Evolutionary conservation across 2,329 filamentous ascomycete species (phyloP).

Genomic region (Neodidymelliopsis sp.): DNA sequence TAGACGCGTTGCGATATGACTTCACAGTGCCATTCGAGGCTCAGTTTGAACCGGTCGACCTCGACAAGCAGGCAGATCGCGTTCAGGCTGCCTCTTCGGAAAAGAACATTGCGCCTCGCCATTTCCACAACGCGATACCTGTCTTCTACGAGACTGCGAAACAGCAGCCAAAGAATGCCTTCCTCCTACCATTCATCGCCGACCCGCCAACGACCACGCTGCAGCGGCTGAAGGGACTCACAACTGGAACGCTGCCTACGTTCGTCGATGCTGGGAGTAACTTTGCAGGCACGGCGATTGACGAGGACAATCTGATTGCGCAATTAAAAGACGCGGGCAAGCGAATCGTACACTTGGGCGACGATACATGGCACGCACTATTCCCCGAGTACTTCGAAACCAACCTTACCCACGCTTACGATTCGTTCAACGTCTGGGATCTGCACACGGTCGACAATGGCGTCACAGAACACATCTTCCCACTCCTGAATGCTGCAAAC

Average conservation of each 20-base stretch:
- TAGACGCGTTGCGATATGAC: slow-evolving; percentile 95
- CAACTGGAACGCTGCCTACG: slow-evolving; percentile 91
- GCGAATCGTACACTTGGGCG: slow-evolving; percentile 90
- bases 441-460: slow-evolving; percentile 96
- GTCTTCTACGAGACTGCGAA: slow-evolving; percentile 84
- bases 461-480: slow-evolving; percentile 88
- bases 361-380: slow-evolving; percentile 94
- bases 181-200: slow-evolving; percentile 93
- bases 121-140: slow-evolving; percentile 88
- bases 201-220: slow-evolving; percentile 94
- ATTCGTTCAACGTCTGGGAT: slow-evolving; percentile 99
- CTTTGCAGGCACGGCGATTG: slow-evolving; percentile 93
- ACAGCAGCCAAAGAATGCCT: slow-evolving; percentile 78
- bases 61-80: slow-evolving; percentile 15
- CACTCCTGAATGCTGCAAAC: slow-evolving; percentile 73
- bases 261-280: slow-evolving; percentile 95
- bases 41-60: slow-evolving; percentile 54
- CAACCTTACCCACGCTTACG: slow-evolving; percentile 86
- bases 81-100: slow-evolving; percentile 18
- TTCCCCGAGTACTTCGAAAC: slow-evolving; percentile 94
- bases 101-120: slow-evolving; percentile 52
- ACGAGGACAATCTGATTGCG: slow-evolving; percentile 82
- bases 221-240: slow-evolving; percentile 90
- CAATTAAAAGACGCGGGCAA: slow-evolving; percentile 71
- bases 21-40: slow-evolving; percentile 83